Evolutionary conservation across 768 basidiomycete species (phyloP).

Genomic region (Leccinum subgranulosum): DNA sequence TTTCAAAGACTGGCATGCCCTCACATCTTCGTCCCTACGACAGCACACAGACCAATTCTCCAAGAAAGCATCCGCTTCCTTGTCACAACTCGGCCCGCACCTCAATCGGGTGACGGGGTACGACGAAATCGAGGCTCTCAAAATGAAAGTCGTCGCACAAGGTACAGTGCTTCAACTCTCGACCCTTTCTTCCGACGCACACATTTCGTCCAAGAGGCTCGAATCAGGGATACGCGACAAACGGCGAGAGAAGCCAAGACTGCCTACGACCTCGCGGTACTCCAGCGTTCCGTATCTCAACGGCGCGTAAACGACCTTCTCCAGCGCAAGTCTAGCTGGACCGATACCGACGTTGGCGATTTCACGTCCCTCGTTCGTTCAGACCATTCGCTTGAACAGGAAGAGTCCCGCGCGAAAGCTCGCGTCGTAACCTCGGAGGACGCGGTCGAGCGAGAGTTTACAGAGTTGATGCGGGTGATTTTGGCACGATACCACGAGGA

Average conservation of each 20-base stretch:
- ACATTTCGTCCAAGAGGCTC: slow-evolving; percentile 53
- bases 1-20: slow-evolving; percentile 46
- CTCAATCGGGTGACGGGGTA: slow-evolving; percentile 92
- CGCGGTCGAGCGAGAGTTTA: slow-evolving; percentile 83
- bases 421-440: slow-evolving; percentile 69
- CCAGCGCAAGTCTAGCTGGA: slow-evolving; percentile 93
- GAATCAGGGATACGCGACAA: slow-evolving; percentile 63
- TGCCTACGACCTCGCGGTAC: slow-evolving; percentile 75
- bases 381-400: slow-evolving; percentile 85
- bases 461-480: slow-evolving; percentile 82
- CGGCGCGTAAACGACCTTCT: slow-evolving; percentile 95
- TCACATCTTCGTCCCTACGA: slow-evolving; percentile 37
- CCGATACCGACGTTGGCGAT: slow-evolving; percentile 76
- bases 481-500: slow-evolving; percentile 96
- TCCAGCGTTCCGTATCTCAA: slow-evolving; percentile 79
- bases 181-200: background rate
- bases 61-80: slow-evolving; percentile 49
- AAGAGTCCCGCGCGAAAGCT: slow-evolving; percentile 67
- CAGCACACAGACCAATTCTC: slow-evolving; percentile 59
- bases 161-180: slow-evolving; percentile 48
- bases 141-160: slow-evolving; percentile 71
- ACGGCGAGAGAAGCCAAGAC: slow-evolving; percentile 71
- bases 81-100: slow-evolving; percentile 72
- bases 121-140: slow-evolving; percentile 80
- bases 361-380: slow-evolving; percentile 90